These are phyloP conservation scores for Nemania abortiva DNA, from an alignment of 2,329 filamentous ascomycete genomes.

Conservation along the genomic window DNA sequence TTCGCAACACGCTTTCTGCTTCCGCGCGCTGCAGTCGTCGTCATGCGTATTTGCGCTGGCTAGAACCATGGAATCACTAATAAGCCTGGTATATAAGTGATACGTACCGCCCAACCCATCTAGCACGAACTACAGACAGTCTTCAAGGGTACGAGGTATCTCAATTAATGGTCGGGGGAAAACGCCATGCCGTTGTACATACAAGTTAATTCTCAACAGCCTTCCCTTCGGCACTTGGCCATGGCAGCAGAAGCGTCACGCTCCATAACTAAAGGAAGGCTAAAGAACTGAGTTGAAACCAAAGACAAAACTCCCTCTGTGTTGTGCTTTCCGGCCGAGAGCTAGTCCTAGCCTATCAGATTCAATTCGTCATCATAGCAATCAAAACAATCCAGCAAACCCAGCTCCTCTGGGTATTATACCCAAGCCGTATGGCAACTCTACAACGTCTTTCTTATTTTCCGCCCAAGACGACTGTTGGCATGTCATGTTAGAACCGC, in stretches of 20 bases:
- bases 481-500: conserved; percentile 29
- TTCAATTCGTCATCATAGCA: conserved; percentile 48
- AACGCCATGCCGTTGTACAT: conserved; percentile 64
- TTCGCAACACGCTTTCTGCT: too few relatives aligned
- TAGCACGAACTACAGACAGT: not conserved
- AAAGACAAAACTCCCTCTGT: conserved; percentile 40
- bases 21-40: too few relatives aligned
- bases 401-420: conserved; percentile 36
- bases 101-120: not conserved
- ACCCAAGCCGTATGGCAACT: conserved; percentile 44
- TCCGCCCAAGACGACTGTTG: conserved; percentile 58
- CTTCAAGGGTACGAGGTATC: conserved; percentile 48
- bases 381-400: conserved; percentile 52
- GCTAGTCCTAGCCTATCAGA: conserved; percentile 49
- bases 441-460: conserved; percentile 51
- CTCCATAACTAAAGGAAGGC: conserved; percentile 46
- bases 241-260: conserved; percentile 44
- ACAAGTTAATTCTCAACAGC: conserved; percentile 50
- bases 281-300: conserved; percentile 49
- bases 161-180: conserved; percentile 59
- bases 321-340: conserved; percentile 33
- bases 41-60: not conserved
- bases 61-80: too few relatives aligned
- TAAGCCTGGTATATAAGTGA: too few relatives aligned
- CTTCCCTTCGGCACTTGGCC: conserved; percentile 33